Evolutionary conservation across 169 alveolate genomes (phyloP).

Genomic region (Sarcocystis neurona): DNA sequence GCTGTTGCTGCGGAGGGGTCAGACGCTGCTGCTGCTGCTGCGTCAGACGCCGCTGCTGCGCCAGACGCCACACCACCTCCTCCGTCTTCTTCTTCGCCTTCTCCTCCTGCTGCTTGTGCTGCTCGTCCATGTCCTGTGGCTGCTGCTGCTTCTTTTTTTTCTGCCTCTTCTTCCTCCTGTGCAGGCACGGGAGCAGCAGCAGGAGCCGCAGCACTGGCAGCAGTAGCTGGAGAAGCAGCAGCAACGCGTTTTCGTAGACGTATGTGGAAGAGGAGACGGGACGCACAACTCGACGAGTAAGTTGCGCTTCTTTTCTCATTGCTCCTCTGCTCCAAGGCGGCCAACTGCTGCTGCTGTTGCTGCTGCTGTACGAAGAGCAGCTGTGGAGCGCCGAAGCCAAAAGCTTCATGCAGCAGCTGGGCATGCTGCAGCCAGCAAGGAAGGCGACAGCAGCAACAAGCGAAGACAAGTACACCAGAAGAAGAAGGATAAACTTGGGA

Average conservation of each 20-base stretch:
- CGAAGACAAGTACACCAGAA: neutral
- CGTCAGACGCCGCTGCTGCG: no score
- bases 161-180: no score
- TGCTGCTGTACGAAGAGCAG: no score
- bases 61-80: no score
- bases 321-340: neutral
- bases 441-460: neutral
- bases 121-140: no score
- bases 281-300: neutral
- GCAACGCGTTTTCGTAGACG: neutral
- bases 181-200: no score
- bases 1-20: no score
- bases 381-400: neutral
- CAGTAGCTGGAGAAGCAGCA: neutral
- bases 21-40: no score
- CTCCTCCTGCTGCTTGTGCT: no score
- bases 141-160: neutral
- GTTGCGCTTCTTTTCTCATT: neutral
- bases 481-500: neutral
- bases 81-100: no score
- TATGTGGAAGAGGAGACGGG: neutral
- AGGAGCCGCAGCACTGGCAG: no score
- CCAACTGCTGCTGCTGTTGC: neutral
- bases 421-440: neutral
- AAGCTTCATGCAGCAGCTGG: constrained; percentile 13